Evolutionary conservation across 192 early-diverging fungal species (phyloP).

Genomic region (Coemansia brasiliensis): DNA sequence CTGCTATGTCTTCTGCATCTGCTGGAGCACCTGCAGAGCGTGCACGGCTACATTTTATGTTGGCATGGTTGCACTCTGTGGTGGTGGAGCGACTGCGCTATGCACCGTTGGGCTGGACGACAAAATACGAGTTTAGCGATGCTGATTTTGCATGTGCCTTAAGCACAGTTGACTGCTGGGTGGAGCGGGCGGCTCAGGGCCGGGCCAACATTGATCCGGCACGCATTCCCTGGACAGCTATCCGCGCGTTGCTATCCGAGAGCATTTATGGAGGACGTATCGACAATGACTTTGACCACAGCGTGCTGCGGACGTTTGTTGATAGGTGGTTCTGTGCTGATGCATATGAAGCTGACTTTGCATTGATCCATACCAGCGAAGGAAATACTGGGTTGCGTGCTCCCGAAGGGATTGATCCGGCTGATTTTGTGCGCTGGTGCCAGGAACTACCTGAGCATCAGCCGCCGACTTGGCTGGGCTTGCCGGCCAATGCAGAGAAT

Average conservation of each 20-base stretch:
- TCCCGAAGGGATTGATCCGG: conserved; percentile 84
- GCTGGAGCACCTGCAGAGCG: conserved; percentile 73
- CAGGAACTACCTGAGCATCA: conserved; percentile 82
- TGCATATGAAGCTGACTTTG: conserved; percentile 80
- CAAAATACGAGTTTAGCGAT: conserved; percentile 97
- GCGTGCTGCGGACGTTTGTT: conserved; percentile 83
- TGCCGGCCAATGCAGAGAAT: conserved; percentile 90
- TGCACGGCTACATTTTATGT: conserved; percentile 85
- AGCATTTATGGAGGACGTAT: conserved; percentile 97
- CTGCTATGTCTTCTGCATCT: background rate
- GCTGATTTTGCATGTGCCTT: conserved; percentile 92
- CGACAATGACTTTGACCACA: conserved; percentile 89
- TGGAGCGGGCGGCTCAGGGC: conserved; percentile 77
- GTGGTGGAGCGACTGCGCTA: conserved; percentile 96
- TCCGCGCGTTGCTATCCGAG: conserved; percentile 79
- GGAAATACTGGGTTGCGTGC: conserved; percentile 57
- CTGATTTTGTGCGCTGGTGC: conserved; percentile 91
- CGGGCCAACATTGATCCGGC: conserved; percentile 89
- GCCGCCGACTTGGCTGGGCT: conserved; percentile 95
- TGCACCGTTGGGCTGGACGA: conserved; percentile 96
- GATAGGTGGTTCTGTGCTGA: conserved; percentile 73
- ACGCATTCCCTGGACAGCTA: conserved; percentile 95
- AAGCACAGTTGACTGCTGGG: conserved; percentile 87
- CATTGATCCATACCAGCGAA: conserved; percentile 59
- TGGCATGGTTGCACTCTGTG: conserved; percentile 96